Base-by-base conservation (phyloP, 2,329 filamentous ascomycete species). In the Calonectria fujianensis region DNA sequence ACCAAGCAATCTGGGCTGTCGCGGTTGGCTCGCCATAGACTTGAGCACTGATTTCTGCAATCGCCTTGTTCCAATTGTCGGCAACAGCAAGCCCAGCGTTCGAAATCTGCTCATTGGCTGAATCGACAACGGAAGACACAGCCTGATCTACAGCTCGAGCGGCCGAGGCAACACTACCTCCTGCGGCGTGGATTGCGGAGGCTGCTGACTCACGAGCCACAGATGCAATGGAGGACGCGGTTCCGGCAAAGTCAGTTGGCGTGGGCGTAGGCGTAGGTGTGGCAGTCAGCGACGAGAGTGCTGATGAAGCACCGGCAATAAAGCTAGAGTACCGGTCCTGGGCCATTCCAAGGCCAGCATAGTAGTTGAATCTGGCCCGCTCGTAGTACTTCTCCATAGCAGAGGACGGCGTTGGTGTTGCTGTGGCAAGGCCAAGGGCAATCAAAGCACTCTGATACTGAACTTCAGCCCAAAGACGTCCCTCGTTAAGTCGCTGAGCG, bases 301-400 rank as follows among this genome's bases (percentile, higher is more conserved):
- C 94, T 45, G 90, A 92, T 13, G 94, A 95, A 10, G 94, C 95
- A 6, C 93, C 92, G 16, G 89, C 89, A 2, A 97, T 77, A 80
- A 97, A 96, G 65, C 93, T 93, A 7, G 93, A 92, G 83, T 97
- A 97, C 48, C 93, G 91, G 54, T 93, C 94, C 80, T 97, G 94
- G 0, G 95, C 95, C 57, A 95, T 84, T 35, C 95, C 95, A 31
- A 97, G 85, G 14, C 93, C 94, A 76, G 95, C 93, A 79, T 95
- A 96, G 84, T 96, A 96, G 81, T 92, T 90, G 78, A 89, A 85
- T 78, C 89, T 90, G 59, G 90, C 93, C 86, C 89, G 93, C 82
- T 88, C 91, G 82, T 86, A 91, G 85, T 88, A 90, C 87, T 85
- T 93, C 84, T 86, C 93, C 74, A 84, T 89, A 83, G 85, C 80